phyloP scores from a whole-genome alignment of 1,139 yeast species.

The Lizanozyma gosingica region DNA sequence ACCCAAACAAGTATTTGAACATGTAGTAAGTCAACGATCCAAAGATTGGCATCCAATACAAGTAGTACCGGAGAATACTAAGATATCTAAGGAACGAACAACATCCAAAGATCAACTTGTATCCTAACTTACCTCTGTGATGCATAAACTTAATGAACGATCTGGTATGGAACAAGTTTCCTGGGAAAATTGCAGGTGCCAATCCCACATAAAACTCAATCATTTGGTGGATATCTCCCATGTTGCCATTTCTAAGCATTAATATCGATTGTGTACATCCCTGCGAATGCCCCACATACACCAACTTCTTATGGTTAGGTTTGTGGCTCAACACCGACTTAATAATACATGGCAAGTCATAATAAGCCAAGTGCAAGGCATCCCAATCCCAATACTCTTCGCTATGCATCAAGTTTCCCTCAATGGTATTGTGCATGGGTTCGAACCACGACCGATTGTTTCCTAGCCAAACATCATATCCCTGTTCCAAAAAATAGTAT shows the following conservation, averaged over 20 bases:
- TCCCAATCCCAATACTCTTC: slow-evolving; percentile 79
- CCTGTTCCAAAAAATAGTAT: slow-evolving; percentile 46
- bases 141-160: slow-evolving; percentile 50
- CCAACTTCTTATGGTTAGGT: slow-evolving; percentile 39
- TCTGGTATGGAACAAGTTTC: slow-evolving; percentile 53
- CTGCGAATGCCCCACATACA: slow-evolving; percentile 80
- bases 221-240: slow-evolving; percentile 29
- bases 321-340: slow-evolving; percentile 21
- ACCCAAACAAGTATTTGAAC: slow-evolving; percentile 77
- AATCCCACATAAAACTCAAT: slow-evolving; percentile 65
- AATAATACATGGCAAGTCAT: slow-evolving; percentile 68
- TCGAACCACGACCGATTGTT: slow-evolving; percentile 82
- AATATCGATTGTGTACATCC: slow-evolving; percentile 84
- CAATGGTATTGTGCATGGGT: slow-evolving; percentile 42
- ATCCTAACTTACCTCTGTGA: slow-evolving; percentile 25
- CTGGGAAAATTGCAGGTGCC: slow-evolving; percentile 90
- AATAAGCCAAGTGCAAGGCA: slow-evolving; percentile 65
- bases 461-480: slow-evolving; percentile 92
- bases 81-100: slow-evolving; percentile 54
- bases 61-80: slow-evolving; percentile 37
- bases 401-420: slow-evolving; percentile 38
- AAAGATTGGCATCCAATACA: slow-evolving; percentile 42
- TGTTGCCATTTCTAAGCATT: slow-evolving; percentile 34
- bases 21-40: slow-evolving; percentile 62
- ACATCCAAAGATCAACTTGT: slow-evolving; percentile 47